Evolutionary conservation across 2,329 filamentous ascomycete species (phyloP).

Genomic region (Fusarium sp.): DNA sequence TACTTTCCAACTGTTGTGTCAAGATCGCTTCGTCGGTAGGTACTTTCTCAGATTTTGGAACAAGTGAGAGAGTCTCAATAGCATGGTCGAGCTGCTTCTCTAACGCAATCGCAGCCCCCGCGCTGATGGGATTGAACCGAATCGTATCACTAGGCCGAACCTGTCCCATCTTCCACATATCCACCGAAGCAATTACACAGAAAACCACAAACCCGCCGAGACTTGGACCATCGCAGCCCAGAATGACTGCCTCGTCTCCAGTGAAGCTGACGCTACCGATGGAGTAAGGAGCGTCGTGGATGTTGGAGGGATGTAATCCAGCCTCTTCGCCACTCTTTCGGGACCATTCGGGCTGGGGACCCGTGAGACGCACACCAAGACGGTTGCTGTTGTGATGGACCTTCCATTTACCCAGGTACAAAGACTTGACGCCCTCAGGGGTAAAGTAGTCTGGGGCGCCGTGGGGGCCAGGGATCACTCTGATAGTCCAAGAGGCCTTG

Average conservation of each 20-base stretch:
- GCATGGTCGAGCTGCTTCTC: conserved; percentile 41
- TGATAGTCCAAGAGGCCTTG: conserved; percentile 50
- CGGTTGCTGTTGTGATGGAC: conserved; percentile 60
- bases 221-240: conserved; percentile 58
- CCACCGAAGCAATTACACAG: conserved; percentile 55
- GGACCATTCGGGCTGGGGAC: conserved; percentile 57
- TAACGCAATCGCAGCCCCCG: conserved; percentile 46
- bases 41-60: not conserved
- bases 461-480: conserved; percentile 58
- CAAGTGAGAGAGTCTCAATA: conserved; percentile 40
- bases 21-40: not conserved
- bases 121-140: conserved; percentile 51
- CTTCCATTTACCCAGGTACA: conserved; percentile 56
- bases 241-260: conserved; percentile 58
- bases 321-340: conserved; percentile 56
- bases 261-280: conserved; percentile 61
- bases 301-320: conserved; percentile 60
- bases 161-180: conserved; percentile 61
- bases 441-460: conserved; percentile 58
- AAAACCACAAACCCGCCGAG: conserved; percentile 60
- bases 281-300: conserved; percentile 58
- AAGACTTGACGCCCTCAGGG: conserved; percentile 45
- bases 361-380: conserved; percentile 57
- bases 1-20: not conserved
- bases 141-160: conserved; percentile 57